Evolutionary conservation across 1,284 basidiomycete genomes (phyloP).

Genomic region (Ceratobasidium theobromae): DNA sequence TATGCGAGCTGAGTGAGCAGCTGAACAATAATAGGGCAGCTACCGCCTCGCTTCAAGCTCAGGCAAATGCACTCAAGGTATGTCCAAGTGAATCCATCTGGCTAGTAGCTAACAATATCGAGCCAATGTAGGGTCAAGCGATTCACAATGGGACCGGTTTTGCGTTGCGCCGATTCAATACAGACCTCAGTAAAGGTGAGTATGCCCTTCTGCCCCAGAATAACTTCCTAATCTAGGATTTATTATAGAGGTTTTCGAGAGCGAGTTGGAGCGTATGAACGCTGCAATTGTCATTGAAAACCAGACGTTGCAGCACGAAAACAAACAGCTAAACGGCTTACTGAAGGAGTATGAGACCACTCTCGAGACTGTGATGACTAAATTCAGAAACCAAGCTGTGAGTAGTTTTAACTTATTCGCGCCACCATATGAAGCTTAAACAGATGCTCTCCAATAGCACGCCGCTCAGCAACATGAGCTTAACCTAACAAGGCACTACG

Average conservation of each 20-base stretch:
- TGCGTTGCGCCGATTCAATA: constrained; percentile 84
- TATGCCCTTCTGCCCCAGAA: constrained; percentile 29
- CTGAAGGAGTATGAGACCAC: constrained; percentile 95
- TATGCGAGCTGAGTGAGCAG: constrained; percentile 84
- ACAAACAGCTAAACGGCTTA: constrained; percentile 85
- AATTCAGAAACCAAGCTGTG: constrained; percentile 91
- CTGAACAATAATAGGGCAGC: constrained; percentile 83
- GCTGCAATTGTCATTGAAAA: constrained; percentile 93
- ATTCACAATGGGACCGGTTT: constrained; percentile 76
- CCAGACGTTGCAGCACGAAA: constrained; percentile 87
- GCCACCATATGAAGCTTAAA: constrained; percentile 5
- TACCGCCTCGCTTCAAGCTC: constrained; percentile 68
- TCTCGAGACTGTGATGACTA: constrained; percentile 94
- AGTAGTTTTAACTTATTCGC: constrained; percentile 44
- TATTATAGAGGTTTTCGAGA: constrained; percentile 83
- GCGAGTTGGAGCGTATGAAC: constrained; percentile 87
- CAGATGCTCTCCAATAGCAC: constrained; percentile 53
- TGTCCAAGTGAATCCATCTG: constrained; percentile 37
- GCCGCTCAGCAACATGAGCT: constrained; percentile 92
- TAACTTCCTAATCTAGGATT: constrained; percentile 18
- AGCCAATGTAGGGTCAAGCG: constrained; percentile 67
- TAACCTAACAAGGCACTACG: constrained; percentile 88
- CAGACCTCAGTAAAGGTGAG: constrained; percentile 87
- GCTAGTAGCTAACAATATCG: constrained; percentile 63
- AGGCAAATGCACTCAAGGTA: constrained; percentile 82